Conservation (phyloP, 805 yeast genomes). For the Ogataea trehaloabstinens region DNA sequence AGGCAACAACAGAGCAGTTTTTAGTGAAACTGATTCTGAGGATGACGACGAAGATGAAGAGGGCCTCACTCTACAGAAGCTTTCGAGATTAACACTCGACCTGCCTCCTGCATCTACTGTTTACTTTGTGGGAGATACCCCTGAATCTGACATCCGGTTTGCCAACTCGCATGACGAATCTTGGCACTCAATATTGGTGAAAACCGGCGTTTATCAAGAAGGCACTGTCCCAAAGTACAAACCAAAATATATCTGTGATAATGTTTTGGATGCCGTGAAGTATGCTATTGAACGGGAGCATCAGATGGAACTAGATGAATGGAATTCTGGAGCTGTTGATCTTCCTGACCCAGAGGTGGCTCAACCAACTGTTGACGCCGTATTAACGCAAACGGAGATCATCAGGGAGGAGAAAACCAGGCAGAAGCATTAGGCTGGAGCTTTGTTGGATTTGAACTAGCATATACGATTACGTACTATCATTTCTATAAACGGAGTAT, state of each 20-base stretch:
- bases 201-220: conserved; percentile 83
- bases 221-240: conserved; percentile 76
- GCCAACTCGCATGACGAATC: conserved; percentile 83
- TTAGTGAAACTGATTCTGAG: conserved; percentile 29
- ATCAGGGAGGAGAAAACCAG: conserved; percentile 4
- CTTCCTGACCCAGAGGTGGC: conserved; percentile 13
- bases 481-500: too few species aligned
- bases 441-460: not conserved
- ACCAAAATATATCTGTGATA: conserved; percentile 71
- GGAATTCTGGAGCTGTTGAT: conserved; percentile 49
- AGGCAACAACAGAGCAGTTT: not conserved
- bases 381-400: conserved; percentile 42
- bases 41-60: conserved; percentile 36
- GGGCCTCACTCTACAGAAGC: conserved; percentile 44
- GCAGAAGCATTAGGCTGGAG: not conserved
- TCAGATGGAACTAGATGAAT: conserved; percentile 64
- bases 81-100: conserved; percentile 46
- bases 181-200: conserved; percentile 82
- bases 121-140: conserved; percentile 87
- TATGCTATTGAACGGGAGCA: conserved; percentile 84
- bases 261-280: conserved; percentile 78
- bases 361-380: conserved; percentile 50
- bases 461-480: too few species aligned
- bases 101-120: conserved; percentile 84
- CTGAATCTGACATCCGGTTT: conserved; percentile 83